phyloP scores from a whole-genome alignment of 805 yeast species.

The Pichia rugopelliculosa region DNA sequence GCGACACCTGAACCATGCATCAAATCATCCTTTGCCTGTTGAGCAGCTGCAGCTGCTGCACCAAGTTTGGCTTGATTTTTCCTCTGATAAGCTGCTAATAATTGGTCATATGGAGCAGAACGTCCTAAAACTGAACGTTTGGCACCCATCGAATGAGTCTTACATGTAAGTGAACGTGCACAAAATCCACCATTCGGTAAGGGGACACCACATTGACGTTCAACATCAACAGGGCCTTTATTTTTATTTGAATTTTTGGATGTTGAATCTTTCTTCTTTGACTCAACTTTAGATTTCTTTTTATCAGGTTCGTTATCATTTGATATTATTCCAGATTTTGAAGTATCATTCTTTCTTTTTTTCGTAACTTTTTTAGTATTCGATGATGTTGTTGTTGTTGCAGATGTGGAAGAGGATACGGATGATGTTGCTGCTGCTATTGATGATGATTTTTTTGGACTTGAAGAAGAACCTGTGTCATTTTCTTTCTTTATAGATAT shows the following conservation, averaged over 20 bases:
- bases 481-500: not conserved
- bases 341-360: conserved; percentile 2
- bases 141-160: conserved; percentile 98
- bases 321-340: not conserved
- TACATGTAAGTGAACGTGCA: conserved; percentile 93
- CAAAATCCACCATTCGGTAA: conserved; percentile 92
- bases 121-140: conserved; percentile 93
- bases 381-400: not conserved
- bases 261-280: conserved; percentile 21
- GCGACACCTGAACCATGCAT: conserved; percentile 40
- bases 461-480: not conserved
- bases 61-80: conserved; percentile 88
- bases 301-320: conserved; percentile 3
- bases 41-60: conserved; percentile 72
- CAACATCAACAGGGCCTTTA: conserved; percentile 84
- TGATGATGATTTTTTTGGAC: conserved; percentile 6
- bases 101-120: conserved; percentile 83
- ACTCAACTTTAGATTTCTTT: conserved; percentile 12
- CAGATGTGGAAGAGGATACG: too few relatives aligned
- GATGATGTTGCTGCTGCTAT: too few relatives aligned
- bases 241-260: conserved; percentile 41
- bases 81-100: conserved; percentile 84
- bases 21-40: conserved; percentile 65
- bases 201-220: conserved; percentile 92
- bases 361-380: conserved; percentile 4